Evolutionary conservation across 768 basidiomycete species (phyloP).

Genomic region (Obba rivulosa): DNA sequence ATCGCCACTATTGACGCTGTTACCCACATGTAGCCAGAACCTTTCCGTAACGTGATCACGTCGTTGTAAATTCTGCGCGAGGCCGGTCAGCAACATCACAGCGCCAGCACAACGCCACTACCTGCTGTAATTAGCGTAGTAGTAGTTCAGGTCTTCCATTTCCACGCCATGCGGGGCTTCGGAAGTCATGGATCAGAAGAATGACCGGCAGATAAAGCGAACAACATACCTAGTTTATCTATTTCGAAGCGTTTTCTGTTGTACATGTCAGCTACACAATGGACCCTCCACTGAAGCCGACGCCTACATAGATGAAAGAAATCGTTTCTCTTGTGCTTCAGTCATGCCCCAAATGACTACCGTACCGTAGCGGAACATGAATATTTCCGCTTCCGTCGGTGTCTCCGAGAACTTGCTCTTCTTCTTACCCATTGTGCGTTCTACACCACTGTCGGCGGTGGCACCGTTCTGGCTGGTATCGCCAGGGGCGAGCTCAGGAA

Average conservation of each 20-base stretch:
- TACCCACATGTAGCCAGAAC: slow-evolving; percentile 90
- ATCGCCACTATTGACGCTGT: slow-evolving; percentile 10
- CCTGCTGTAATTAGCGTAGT: slow-evolving; percentile 96
- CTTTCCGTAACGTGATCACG: slow-evolving; percentile 90
- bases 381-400: slow-evolving; percentile 78
- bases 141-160: slow-evolving; percentile 96
- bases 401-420: slow-evolving; percentile 64
- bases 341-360: slow-evolving; percentile 99
- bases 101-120: slow-evolving; percentile 26
- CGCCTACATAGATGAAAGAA: slow-evolving; percentile 84
- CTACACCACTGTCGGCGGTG: slow-evolving; percentile 12
- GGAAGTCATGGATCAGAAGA: background rate
- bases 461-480: slow-evolving; percentile 20
- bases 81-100: slow-evolving; percentile 1
- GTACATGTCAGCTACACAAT: background rate
- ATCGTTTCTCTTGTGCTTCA: slow-evolving; percentile 85
- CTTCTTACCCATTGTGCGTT: slow-evolving; percentile 39
- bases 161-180: slow-evolving; percentile 83
- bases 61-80: slow-evolving; percentile 84
- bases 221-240: slow-evolving; percentile 66
- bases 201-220: background rate
- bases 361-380: slow-evolving; percentile 90
- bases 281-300: background rate
- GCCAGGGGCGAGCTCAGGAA: slow-evolving; percentile 56
- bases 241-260: slow-evolving; percentile 89